Conservation (phyloP, 306 rosid genomes). For the Lablab purpureus region DNA sequence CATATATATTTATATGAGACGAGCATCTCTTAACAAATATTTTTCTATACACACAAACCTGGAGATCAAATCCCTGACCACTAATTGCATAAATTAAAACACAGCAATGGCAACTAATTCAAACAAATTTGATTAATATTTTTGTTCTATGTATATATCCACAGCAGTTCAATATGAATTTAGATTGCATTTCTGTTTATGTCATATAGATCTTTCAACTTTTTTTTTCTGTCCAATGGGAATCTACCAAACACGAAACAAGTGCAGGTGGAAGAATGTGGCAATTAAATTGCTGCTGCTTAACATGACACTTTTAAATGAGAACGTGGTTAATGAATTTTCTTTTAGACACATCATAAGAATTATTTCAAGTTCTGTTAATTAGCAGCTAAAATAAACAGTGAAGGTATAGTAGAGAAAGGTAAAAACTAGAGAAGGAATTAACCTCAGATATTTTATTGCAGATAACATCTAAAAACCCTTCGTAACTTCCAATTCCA, state of each 20-base stretch:
- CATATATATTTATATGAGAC: no score
- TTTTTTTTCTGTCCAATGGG: not conserved
- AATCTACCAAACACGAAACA: not conserved
- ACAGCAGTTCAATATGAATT: no score
- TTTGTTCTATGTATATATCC: not conserved
- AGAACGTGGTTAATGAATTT: not conserved
- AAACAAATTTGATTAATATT: not conserved
- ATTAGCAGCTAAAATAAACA: not conserved
- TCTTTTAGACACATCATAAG: not conserved
- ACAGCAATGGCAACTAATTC: not conserved
- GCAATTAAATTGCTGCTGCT: not conserved
- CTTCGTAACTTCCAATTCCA: conserved; percentile 4
- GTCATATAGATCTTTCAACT: not conserved
- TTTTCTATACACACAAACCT: no score
- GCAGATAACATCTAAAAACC: not conserved
- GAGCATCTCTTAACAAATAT: no score
- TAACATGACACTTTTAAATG: not conserved
- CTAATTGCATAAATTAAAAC: not conserved
- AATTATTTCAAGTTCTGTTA: not conserved
- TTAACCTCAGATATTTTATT: conserved; percentile 22
- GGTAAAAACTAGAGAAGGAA: not conserved
- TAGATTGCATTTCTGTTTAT: not conserved
- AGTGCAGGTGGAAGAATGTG: not conserved
- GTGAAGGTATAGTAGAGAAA: no score
- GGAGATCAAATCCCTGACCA: not conserved